phyloP scores from a whole-genome alignment of 1,284 basidiomycete genomes.

The Sporisorium scitamineum region DNA sequence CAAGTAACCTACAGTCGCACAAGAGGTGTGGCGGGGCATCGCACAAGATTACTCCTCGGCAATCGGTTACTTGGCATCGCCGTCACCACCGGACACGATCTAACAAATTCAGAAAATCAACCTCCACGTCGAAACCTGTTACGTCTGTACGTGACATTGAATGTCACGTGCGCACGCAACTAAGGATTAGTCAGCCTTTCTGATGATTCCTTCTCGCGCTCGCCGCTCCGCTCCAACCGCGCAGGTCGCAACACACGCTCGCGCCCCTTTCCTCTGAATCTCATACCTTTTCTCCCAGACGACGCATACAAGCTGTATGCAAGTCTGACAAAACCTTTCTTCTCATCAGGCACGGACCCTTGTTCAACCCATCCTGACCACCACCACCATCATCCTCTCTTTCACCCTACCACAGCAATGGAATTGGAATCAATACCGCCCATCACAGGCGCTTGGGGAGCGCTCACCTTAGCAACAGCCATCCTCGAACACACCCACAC shows the following conservation, averaged over 20 bases:
- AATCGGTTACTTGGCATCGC: background rate
- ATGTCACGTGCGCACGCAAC: too few relatives aligned
- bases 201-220: too few relatives aligned
- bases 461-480: constrained; percentile 46
- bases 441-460: constrained; percentile 61
- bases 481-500: constrained; percentile 60
- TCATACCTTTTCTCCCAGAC: too few relatives aligned
- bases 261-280: too few relatives aligned
- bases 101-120: background rate
- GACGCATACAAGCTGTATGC: too few relatives aligned
- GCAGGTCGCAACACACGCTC: too few relatives aligned
- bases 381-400: constrained; percentile 5
- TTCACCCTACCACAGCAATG: constrained; percentile 32
- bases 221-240: too few relatives aligned
- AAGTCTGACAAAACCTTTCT: background rate
- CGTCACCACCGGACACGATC: background rate
- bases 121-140: constrained; percentile 12
- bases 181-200: too few relatives aligned
- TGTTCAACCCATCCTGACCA: background rate
- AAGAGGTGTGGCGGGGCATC: background rate
- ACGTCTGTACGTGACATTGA: too few relatives aligned
- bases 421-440: constrained; percentile 64
- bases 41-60: background rate
- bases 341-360: background rate
- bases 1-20: background rate